Conservation (phyloP, 306 rosid genomes). For the Styphnolobium japonicum region DNA sequence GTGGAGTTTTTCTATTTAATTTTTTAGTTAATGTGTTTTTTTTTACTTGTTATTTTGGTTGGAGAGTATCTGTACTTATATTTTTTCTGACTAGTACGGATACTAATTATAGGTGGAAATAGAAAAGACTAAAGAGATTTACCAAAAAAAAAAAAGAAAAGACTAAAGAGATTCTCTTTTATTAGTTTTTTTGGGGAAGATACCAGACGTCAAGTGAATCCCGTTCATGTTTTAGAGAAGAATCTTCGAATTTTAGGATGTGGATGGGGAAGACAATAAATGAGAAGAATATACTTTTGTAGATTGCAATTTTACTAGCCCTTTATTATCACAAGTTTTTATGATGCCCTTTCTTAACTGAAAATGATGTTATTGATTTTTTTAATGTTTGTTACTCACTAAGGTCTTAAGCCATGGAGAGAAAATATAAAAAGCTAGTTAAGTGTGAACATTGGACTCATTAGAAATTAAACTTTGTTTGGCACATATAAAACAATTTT, state of each 20-base stretch:
- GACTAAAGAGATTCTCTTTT: background rate
- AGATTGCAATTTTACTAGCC: background rate
- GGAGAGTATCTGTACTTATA: background rate
- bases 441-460: too few species aligned
- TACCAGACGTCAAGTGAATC: background rate
- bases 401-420: too few species aligned
- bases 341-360: background rate
- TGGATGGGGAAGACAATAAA: background rate
- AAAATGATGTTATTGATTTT: background rate
- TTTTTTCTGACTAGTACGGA: conserved; percentile 15
- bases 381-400: background rate
- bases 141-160: background rate
- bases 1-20: conserved; percentile 62
- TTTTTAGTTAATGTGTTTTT: background rate
- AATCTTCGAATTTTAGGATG: background rate
- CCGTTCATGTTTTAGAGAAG: background rate
- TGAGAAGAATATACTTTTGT: background rate
- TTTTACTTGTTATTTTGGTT: background rate
- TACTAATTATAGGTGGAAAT: background rate
- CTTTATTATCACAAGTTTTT: background rate
- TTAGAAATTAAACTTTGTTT: too few species aligned
- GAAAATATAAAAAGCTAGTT: too few species aligned
- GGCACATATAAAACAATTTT: too few species aligned
- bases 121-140: background rate
- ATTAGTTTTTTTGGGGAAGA: background rate